phyloP scores from a whole-genome alignment of 495 filamentous ascomycete species.

The Penicillium macrosclerotiorum region DNA sequence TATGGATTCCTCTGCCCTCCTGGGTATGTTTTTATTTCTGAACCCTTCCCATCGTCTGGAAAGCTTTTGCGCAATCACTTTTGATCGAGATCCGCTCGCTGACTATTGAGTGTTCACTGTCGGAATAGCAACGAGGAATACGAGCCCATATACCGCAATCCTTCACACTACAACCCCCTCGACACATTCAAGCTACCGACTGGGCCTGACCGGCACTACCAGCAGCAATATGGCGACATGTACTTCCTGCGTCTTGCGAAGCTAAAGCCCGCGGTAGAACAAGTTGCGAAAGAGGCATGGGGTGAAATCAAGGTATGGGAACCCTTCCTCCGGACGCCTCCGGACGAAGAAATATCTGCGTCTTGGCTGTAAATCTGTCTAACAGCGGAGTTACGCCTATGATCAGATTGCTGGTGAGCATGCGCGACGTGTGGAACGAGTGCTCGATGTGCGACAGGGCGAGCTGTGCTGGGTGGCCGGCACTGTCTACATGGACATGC shows the following conservation, averaged over 20 bases:
- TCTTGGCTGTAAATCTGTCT: neutral
- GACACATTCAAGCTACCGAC: conserved; percentile 69
- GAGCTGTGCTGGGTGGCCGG: conserved; percentile 94
- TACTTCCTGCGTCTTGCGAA: conserved; percentile 90
- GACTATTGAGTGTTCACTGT: conserved; percentile 10
- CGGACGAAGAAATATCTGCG: neutral
- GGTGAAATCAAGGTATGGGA: conserved; percentile 59
- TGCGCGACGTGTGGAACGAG: conserved; percentile 73
- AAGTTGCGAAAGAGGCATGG: conserved; percentile 73
- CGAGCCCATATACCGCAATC: conserved; percentile 40
- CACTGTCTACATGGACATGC: conserved; percentile 96
- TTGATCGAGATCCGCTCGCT: conserved; percentile 9
- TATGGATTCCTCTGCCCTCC: conserved; percentile 38
- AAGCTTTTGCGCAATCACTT: neutral
- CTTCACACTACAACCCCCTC: conserved; percentile 72
- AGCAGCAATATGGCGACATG: conserved; percentile 95
- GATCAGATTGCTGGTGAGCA: conserved; percentile 70
- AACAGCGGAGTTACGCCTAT: neutral
- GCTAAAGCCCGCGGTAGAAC: conserved; percentile 80
- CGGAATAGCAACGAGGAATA: conserved; percentile 40
- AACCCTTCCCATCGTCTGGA: neutral
- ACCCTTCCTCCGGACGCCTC: too few species aligned
- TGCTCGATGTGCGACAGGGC: conserved; percentile 93
- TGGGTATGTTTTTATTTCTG: conserved; percentile 24
- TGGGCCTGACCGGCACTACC: conserved; percentile 70